Conservation (phyloP, 2,329 filamentous ascomycete species). For the Cladosporium sp. region DNA sequence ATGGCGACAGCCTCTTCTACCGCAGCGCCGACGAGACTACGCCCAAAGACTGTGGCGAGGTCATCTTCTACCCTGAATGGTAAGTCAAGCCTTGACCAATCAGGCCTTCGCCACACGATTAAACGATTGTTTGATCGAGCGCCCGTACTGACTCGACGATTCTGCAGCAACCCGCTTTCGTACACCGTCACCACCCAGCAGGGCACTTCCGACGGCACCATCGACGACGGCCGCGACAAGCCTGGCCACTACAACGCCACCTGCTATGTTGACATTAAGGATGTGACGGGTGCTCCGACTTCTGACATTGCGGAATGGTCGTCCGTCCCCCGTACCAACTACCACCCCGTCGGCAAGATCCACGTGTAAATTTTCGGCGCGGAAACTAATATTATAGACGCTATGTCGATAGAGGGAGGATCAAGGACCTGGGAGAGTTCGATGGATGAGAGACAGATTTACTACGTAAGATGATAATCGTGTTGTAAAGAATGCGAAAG, state of each 20-base stretch:
- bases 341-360: constrained; percentile 1
- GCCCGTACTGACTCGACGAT: neutral
- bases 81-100: neutral
- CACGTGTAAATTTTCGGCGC: neutral
- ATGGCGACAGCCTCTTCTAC: constrained; percentile 7
- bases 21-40: constrained; percentile 12
- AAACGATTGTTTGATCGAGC: neutral
- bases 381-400: neutral
- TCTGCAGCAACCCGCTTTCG: constrained; percentile 7
- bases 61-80: constrained; percentile 16
- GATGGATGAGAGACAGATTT: neutral
- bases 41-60: constrained; percentile 8
- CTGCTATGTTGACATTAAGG: constrained; percentile 6
- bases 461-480: neutral
- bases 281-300: neutral
- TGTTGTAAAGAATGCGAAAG: neutral
- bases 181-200: constrained; percentile 1
- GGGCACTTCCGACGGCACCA: neutral
- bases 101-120: neutral
- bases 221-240: constrained; percentile 1
- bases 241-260: constrained; percentile 5
- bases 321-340: neutral
- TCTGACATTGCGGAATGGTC: neutral
- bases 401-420: neutral
- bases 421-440: neutral